Base-by-base conservation (phyloP, 257 asterid species). In the Buddleja alternifolia region DNA sequence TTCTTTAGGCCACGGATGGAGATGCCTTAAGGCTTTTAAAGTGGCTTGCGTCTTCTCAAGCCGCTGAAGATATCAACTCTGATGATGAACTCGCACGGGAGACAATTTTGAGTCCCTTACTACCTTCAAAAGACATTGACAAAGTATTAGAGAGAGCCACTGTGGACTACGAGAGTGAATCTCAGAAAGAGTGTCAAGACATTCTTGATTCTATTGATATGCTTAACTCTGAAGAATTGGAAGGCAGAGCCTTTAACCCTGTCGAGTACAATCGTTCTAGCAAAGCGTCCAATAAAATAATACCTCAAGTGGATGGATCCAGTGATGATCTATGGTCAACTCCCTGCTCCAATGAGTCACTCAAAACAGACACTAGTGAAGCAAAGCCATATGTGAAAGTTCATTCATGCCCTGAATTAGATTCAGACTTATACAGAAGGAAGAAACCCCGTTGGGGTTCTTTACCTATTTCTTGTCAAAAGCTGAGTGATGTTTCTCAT, bases 31-130 rank as follows among this genome's bases (percentile, higher is more conserved):
- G 90, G 78, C 95, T 93, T 66, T 81, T 93, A 74, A 93, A 89
- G 73, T 93, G 99, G 99, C 85, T 93, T 73, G 97, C 97, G 66
- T 93, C 99, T 70, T 90, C 97, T 73, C 97, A 93, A 87, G 96
- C 99, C 63, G 87, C 83, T 51, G 97, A 85, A 78, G 97, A 93
- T 81, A 85, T 93, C 78, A 86, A 91, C 81, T 90, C 99, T 69
- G 99, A 93, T 82, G 99, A 93, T 66, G 99, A 93, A 67, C 97
- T 93, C 47, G 87, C 88, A 74, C 88, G 63, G 39, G 89, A 90
- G 67, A 82, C 83, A 54, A 84, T 90, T 80, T 83, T 90, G 76
- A 87, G 91, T 77, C 96, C 97, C 72, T 84, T 88, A 56, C 52
- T 90, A 63, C 97, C 96, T 41, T 75, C 88, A 60, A 75, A 86